Base-by-base conservation (phyloP, 2,329 filamentous ascomycete species). In the Ceratocystis eucalypticola region DNA sequence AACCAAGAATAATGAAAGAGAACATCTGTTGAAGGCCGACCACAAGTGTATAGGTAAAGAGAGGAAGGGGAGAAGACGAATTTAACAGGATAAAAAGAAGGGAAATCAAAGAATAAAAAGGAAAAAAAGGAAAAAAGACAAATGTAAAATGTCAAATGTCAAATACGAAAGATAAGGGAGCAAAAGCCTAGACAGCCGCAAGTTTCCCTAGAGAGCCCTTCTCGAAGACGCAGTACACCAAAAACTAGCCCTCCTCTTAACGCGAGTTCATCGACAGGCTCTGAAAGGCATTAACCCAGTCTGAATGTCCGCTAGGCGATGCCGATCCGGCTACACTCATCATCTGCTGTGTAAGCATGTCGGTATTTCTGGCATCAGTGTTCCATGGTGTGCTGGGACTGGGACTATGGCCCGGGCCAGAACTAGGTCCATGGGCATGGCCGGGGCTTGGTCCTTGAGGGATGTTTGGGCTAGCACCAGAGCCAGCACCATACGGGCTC, bases 201-300 rank as follows among this genome's bases (percentile, higher is more conserved):
- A 28, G 25, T 10, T 53, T 28, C 25, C 25, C 8, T 15, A 10
- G 17, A 37, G 17, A 20, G 8, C 55, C 33, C 55, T 45, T 33
- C 48, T 25, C 22, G 15, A 33, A 20, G 50, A 55, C 46, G 25
- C 33, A 28, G 4, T 3, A 20, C 17, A 22, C 30, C 10, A 41
- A 41, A 41, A 41, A 4, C 37, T 15, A 41, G 37, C 37, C 37
- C 37, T 41, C 10, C 37, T 59, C 69, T 76, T 72, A 84, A 68
- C 81, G 81, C 70, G 83, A 82, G 72, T 88, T 88, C 69, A 91
- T 80, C 1, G 88, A 91, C 20, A 91, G 77, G 8, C 87, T 83
- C 73, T 91, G 87, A 73, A 90, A 89, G 5, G 80, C 76, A 65
- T 78, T 77, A 30, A 80, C 76, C 86, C 87, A 89, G 62, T 88